Conservation (phyloP, 78 protist genomes). For the Acrasis kona region DNA sequence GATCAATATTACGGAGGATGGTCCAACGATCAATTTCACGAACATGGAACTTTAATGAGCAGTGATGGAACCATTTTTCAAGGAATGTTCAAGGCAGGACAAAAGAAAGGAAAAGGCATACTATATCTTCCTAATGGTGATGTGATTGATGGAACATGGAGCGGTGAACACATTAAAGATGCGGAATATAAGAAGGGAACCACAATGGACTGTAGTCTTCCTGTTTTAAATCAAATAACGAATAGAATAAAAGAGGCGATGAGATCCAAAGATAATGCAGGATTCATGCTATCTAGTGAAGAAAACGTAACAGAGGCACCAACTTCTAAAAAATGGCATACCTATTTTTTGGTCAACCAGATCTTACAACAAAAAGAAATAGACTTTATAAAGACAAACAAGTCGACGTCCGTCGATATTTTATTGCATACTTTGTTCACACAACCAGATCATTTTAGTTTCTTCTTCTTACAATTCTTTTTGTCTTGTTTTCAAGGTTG, state of each 20-base stretch:
- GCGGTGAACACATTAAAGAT: neutral
- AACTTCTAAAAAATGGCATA: no score
- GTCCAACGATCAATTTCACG: neutral
- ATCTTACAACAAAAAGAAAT: no score
- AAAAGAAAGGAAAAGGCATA: neutral
- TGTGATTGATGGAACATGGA: neutral
- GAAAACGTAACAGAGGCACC: no score
- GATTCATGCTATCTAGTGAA: no score
- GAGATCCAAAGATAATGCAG: neutral
- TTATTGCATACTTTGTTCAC: no score
- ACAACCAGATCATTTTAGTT: no score
- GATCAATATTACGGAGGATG: neutral
- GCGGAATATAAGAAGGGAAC: neutral
- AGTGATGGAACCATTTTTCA: neutral
- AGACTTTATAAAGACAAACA: no score
- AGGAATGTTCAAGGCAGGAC: neutral
- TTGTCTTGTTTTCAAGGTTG: neutral
- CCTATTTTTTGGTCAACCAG: no score
- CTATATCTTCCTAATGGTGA: neutral
- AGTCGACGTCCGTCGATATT: no score
- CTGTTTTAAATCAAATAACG: no score
- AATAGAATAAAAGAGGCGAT: neutral
- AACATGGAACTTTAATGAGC: neutral
- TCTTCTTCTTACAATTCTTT: neutral
- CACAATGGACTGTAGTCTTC: no score